These are phyloP conservation scores for Acer yangbiense DNA, from an alignment of 345 rosid species.

Conservation along the genomic window DNA sequence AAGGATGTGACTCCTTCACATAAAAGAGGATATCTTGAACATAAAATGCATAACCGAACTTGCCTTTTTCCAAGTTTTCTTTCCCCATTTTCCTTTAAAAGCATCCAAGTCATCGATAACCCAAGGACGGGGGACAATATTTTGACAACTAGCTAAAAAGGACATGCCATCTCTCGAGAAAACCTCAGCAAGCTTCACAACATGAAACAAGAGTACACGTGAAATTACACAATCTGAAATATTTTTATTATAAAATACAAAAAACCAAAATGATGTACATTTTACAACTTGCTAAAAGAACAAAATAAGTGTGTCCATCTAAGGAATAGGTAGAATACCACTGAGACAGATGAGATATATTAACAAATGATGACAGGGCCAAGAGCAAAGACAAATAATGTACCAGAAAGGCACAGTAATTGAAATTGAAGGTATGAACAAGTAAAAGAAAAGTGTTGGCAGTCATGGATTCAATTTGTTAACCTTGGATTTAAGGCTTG, in stretches of 20 bases:
- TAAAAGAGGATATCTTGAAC: slow-evolving; percentile 5
- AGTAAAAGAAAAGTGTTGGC: not conserved
- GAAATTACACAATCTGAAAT: not conserved
- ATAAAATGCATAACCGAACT: slow-evolving; percentile 15
- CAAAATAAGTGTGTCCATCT: not conserved
- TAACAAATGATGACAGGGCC: not conserved
- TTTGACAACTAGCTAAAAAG: slow-evolving; percentile 91
- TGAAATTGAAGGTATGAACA: not conserved
- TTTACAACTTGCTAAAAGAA: not conserved
- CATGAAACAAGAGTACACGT: slow-evolving; percentile 14
- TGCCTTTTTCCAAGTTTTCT: slow-evolving; percentile 96
- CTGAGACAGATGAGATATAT: not conserved
- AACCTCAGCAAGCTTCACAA: slow-evolving; percentile 92
- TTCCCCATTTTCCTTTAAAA: slow-evolving; percentile 78
- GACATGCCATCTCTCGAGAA: slow-evolving; percentile 98
- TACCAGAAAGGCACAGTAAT: not conserved
- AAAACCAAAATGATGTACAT: not conserved
- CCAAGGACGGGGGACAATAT: slow-evolving; percentile 91
- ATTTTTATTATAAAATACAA: not conserved
- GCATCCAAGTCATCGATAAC: slow-evolving; percentile 88
- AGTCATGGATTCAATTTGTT: not conserved
- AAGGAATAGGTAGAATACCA: not conserved
- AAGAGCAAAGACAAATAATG: slow-evolving; percentile 1
- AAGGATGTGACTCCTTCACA: not conserved
- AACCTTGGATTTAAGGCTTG: not conserved